Conservation (phyloP, 1,139 yeast genomes). For the Debaryomycetaceae sp. region DNA sequence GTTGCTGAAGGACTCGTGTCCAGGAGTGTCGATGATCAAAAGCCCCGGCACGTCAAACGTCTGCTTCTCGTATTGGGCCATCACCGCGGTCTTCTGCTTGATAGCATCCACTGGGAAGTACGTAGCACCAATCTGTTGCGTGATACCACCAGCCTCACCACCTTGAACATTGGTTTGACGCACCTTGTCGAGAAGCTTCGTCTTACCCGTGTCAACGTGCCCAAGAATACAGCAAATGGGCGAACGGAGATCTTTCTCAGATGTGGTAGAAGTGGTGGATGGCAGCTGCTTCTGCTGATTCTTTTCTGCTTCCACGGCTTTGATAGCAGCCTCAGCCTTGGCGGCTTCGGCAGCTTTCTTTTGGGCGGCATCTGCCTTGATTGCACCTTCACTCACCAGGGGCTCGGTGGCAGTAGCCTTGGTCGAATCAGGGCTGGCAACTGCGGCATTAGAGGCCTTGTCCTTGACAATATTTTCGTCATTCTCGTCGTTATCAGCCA, state of each 20-base stretch:
- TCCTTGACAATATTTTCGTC: conserved; percentile 12
- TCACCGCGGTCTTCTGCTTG: conserved; percentile 82
- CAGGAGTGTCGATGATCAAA: conserved; percentile 95
- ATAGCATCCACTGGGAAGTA: conserved; percentile 97
- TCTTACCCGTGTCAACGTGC: conserved; percentile 99
- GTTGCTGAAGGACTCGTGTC: conserved; percentile 98
- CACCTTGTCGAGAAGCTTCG: conserved; percentile 89
- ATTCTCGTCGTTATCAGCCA: conserved; percentile 18
- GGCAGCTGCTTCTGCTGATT: conserved; percentile 16
- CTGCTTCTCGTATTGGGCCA: conserved; percentile 82
- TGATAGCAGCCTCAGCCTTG: conserved; percentile 23
- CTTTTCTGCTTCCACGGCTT: conserved; percentile 28
- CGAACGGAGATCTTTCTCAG: conserved; percentile 71
- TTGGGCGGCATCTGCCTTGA: conserved; percentile 21
- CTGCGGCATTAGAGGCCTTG: conserved; percentile 15
- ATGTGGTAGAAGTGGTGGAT: conserved; percentile 7
- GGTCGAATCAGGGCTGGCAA: conserved; percentile 6
- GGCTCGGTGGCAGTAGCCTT: too few relatives aligned
- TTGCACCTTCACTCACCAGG: conserved; percentile 15
- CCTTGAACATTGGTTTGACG: conserved; percentile 99
- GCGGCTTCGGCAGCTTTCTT: conserved; percentile 16
- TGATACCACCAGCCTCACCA: conserved; percentile 99
- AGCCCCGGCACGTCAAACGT: conserved; percentile 95
- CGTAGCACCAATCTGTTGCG: conserved; percentile 99
- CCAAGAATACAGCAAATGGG: conserved; percentile 99